Evolutionary conservation across 2,329 filamentous ascomycete species (phyloP).

Genomic region (Madurella mycetomatis): DNA sequence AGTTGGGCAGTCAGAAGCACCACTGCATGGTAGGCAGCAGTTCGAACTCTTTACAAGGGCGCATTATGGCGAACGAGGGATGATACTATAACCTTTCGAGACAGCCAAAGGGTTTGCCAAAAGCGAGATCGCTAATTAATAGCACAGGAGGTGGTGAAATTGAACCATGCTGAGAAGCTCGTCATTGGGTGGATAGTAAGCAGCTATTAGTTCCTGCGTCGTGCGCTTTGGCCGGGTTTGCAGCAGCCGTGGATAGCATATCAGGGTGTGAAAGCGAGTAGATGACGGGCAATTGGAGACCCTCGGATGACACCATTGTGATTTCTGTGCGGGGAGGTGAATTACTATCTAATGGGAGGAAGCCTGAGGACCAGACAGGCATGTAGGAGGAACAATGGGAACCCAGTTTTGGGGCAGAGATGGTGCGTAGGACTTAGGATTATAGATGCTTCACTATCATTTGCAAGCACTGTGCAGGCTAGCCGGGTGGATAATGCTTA

Average conservation of each 20-base stretch:
- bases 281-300: too few relatives aligned
- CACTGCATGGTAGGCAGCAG: not conserved
- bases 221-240: constrained; percentile 17
- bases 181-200: constrained; percentile 27
- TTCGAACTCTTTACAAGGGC: constrained; percentile 9
- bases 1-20: not conserved
- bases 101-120: constrained; percentile 27
- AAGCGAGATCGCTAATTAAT: constrained; percentile 28
- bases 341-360: too few relatives aligned
- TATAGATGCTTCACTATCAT: too few relatives aligned
- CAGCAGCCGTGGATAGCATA: constrained; percentile 20
- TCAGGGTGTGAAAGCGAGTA: too few relatives aligned
- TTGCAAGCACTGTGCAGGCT: too few relatives aligned
- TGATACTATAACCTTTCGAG: constrained; percentile 20
- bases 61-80: constrained; percentile 20
- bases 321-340: too few relatives aligned
- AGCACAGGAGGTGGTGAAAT: constrained; percentile 26
- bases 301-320: too few relatives aligned
- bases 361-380: too few relatives aligned
- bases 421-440: too few relatives aligned
- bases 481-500: too few relatives aligned
- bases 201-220: constrained; percentile 36
- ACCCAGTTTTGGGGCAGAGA: too few relatives aligned
- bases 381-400: too few relatives aligned
- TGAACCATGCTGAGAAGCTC: constrained; percentile 23